Conservation (phyloP, 768 basidiomycete genomes). For the Termitomyces sp. region DNA sequence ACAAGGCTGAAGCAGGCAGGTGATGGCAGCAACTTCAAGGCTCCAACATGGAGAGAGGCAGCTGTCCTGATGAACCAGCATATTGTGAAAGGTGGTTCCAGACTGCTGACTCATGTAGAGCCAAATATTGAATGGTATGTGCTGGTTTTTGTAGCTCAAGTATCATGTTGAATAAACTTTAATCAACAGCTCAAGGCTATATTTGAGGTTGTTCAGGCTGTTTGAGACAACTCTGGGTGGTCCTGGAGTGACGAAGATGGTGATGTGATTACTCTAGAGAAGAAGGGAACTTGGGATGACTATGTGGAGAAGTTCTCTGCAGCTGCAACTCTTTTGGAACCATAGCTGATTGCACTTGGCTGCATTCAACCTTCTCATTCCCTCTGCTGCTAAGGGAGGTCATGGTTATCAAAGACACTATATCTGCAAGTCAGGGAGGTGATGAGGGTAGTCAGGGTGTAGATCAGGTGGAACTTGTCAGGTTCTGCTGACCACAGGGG, state of each 20-base stretch:
- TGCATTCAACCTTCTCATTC: neutral
- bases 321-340: neutral
- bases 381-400: neutral
- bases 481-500: too few species aligned
- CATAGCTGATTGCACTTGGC: neutral
- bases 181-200: neutral
- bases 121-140: neutral
- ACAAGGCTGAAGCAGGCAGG: slow-evolving; percentile 7
- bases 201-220: neutral
- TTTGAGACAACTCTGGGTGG: neutral
- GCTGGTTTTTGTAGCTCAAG: neutral
- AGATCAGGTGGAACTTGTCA: too few species aligned
- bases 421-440: too few species aligned
- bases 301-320: neutral
- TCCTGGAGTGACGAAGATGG: neutral
- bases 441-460: too few species aligned
- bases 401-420: neutral
- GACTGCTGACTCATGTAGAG: neutral
- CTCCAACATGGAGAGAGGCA: neutral
- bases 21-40: slow-evolving; percentile 5
- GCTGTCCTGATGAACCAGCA: neutral
- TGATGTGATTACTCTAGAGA: neutral
- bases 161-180: neutral
- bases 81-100: neutral
- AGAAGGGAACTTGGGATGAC: neutral